Percentiles rank a stretch among this genome's conserved stretches.
phyloP scores from a whole-genome alignment of 192 early-diverging fungal genomes.

The Funneliformis geosporum region DNA sequence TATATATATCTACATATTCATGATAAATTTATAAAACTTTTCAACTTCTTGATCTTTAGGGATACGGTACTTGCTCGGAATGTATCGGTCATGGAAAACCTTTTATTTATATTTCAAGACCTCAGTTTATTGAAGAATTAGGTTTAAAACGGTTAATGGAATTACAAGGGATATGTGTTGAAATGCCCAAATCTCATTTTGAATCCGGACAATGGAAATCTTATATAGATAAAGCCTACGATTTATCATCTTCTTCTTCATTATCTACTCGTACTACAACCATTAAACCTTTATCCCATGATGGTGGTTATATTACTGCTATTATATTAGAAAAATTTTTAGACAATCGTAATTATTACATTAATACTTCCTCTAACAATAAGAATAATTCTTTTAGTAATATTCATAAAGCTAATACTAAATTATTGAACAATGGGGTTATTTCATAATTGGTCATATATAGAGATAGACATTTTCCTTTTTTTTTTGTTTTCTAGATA shows the following conservation, averaged over 20 bases:
- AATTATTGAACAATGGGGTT: neutral
- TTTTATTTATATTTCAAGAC: constrained; percentile 60
- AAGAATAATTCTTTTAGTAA: neutral
- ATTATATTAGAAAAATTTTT: constrained; percentile 40
- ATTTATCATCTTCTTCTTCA: constrained; percentile 35
- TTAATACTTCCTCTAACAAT: neutral
- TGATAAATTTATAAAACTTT: too few relatives aligned
- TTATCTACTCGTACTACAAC: constrained; percentile 35
- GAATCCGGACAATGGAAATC: constrained; percentile 56
- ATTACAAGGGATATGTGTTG: constrained; percentile 54
- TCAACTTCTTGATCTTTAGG: constrained; percentile 40
- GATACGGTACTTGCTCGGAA: constrained; percentile 66
- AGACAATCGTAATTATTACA: neutral
- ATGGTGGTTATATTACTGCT: constrained; percentile 49
- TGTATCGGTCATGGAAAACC: constrained; percentile 60
- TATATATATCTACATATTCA: too few relatives aligned
- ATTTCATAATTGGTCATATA: neutral
- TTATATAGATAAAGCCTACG: constrained; percentile 46
- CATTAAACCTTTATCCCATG: constrained; percentile 37
- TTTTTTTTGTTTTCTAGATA: too few relatives aligned
- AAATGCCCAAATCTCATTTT: constrained; percentile 56
- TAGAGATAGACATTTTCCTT: too few relatives aligned
- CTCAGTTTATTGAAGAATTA: constrained; percentile 62
- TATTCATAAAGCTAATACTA: neutral
- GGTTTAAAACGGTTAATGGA: constrained; percentile 59